Conservation (phyloP, 352 stramenopile species). For the Blastocystis sp. region DNA sequence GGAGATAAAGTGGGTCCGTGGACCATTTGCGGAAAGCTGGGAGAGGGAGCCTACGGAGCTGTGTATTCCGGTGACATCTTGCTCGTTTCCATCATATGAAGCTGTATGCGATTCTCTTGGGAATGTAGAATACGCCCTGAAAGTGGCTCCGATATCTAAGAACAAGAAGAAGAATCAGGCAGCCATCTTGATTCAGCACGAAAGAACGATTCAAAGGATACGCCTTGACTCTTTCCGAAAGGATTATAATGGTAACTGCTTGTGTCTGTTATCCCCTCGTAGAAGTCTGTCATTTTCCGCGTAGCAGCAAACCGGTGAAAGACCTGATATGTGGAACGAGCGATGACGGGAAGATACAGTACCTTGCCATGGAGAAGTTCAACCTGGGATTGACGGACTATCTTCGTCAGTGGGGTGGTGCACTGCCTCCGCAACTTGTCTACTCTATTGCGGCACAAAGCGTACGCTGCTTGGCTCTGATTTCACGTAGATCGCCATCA, state of each 20-base stretch:
- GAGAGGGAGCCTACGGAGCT: conserved; percentile 44
- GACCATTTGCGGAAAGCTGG: background rate
- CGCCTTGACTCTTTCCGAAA: conserved; percentile 23
- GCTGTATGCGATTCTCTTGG: conserved; percentile 1
- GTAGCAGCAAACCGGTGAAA: background rate
- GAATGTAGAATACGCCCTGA: conserved; percentile 24
- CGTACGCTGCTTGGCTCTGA: background rate
- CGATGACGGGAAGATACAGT: conserved; percentile 15
- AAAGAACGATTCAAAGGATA: background rate
- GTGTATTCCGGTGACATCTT: conserved; percentile 25
- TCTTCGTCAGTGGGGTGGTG: conserved; percentile 8
- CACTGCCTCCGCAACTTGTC: background rate
- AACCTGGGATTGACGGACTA: conserved; percentile 6
- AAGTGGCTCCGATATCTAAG: conserved; percentile 26
- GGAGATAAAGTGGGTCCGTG: conserved; percentile 26
- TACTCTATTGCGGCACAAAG: conserved; percentile 7
- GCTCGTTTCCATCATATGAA: background rate
- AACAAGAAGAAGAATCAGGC: conserved; percentile 46
- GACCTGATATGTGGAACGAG: conserved; percentile 17
- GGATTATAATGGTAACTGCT: conserved; percentile 16
- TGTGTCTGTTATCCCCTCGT: background rate
- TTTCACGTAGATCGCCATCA: conserved; percentile 4
- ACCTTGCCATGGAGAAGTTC: conserved; percentile 56
- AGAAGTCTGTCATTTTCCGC: conserved; percentile 61
- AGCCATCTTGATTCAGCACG: conserved; percentile 32